A percentile compares a stretch with the other conserved stretches of the same genome.
These are phyloP conservation scores for Rhizophagus sp. DNA, from an alignment of 192 early-diverging fungal genomes.

Conservation along the genomic window DNA sequence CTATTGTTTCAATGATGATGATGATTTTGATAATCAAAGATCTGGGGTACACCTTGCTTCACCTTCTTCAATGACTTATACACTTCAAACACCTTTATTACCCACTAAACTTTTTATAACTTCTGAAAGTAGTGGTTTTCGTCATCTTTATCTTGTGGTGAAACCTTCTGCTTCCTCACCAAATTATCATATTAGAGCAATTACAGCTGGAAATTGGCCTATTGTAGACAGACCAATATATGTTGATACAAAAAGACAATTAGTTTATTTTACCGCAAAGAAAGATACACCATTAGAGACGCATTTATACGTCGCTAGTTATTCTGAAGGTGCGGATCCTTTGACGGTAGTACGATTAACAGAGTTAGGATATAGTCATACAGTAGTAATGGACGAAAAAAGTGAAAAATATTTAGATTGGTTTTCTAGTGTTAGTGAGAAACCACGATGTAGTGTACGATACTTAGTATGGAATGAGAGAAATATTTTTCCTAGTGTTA, in stretches of 20 bases:
- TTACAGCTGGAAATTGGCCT: constrained; percentile 62
- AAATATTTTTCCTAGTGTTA: constrained; percentile 21
- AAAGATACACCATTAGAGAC: constrained; percentile 57
- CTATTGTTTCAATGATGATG: constrained; percentile 34
- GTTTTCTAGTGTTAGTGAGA: constrained; percentile 48
- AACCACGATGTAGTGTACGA: constrained; percentile 41
- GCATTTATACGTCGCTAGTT: constrained; percentile 61
- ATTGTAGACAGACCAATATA: constrained; percentile 58
- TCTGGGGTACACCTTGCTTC: neutral
- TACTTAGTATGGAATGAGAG: constrained; percentile 40
- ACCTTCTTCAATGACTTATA: neutral
- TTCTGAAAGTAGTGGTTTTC: constrained; percentile 60
- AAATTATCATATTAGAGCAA: constrained; percentile 33
- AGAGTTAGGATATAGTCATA: constrained; percentile 52
- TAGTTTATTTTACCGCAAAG: constrained; percentile 66
- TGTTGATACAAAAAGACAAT: constrained; percentile 49
- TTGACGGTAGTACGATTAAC: constrained; percentile 40
- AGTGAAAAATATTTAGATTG: constrained; percentile 48
- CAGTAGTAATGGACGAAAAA: constrained; percentile 39
- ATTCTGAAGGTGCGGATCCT: constrained; percentile 24
- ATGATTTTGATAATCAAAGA: neutral
- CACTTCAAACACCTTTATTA: neutral
- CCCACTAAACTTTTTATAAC: constrained; percentile 50
- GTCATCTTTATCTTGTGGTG: constrained; percentile 58
- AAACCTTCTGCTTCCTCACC: constrained; percentile 32